Base-by-base conservation (phyloP, 305 asterid genomes). In the Caryopteris hybrid region DNA sequence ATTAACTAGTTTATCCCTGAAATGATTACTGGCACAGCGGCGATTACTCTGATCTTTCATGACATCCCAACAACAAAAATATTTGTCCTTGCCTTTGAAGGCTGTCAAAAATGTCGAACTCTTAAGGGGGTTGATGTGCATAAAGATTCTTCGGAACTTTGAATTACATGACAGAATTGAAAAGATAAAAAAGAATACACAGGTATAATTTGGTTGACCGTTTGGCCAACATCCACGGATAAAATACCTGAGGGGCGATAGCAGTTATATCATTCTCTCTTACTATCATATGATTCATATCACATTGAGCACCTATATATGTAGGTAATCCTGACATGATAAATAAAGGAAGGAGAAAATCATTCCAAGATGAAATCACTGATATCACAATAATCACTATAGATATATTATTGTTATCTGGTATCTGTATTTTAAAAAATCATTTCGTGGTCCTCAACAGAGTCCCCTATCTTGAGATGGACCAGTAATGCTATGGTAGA, bases 61-160 rank as follows among this genome's bases (percentile, higher is more conserved):
- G 31, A 25, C 54, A 68, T 21, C 57, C 46, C 33, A 47, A 55
- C 51, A 29, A 29, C 60, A 34, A 58, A 42, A 25, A n/a, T 33
- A 74, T 29, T 56, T 64, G 25, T 27, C 31, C 45, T 56, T 51
- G 27, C 47, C 21, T 65, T 59, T 33, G 57, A 65, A 45, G 64
- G 61, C 22, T 55, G 20, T 38, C 13, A 38, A 61, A 34, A 54
- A 54, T 20, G 39, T 54, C 6, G 20, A 25, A 25, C 2, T 25
- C 31, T 25, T 2, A 25, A 1, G 31, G 31, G 31, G 4, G 31
- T 25, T 1, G 4, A 25, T 25, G 4, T 25, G 31, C 4, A 4
- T 3, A 51, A 51, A 13, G 17, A 13, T 42, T 42, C 17, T 42
- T 22, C 3, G 2, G 31, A 25, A 25, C 4, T 25, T 42, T 42